Evolutionary conservation across 352 stramenopile genomes (phyloP).

Genomic region (Pythium folliculosum): DNA sequence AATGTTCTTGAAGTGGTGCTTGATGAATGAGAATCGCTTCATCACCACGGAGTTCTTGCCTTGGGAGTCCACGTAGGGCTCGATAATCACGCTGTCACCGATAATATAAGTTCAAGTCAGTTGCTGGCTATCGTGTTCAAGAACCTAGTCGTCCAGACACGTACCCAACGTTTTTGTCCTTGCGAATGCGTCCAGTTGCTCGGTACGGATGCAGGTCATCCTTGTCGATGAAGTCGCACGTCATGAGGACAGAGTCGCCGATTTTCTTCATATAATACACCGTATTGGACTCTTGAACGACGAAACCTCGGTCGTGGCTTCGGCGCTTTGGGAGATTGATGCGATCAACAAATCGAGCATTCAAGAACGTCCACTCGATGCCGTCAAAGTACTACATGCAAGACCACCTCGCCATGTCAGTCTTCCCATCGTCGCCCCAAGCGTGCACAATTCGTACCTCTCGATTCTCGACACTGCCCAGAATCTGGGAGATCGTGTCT

Average conservation of each 20-base stretch:
- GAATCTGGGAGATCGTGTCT: slow-evolving; percentile 51
- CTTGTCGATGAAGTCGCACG: slow-evolving; percentile 49
- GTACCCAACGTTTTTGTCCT: slow-evolving; percentile 59
- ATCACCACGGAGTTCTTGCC: slow-evolving; percentile 52
- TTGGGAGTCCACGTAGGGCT: slow-evolving; percentile 37
- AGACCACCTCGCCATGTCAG: neutral
- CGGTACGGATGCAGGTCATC: slow-evolving; percentile 54
- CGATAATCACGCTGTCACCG: slow-evolving; percentile 25
- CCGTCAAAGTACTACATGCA: slow-evolving; percentile 55
- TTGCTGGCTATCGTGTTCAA: neutral
- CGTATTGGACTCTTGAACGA: slow-evolving; percentile 67
- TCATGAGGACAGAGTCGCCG: slow-evolving; percentile 42
- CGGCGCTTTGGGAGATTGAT: slow-evolving; percentile 49
- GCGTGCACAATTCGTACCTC: slow-evolving; percentile 25
- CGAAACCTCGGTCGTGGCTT: slow-evolving; percentile 38
- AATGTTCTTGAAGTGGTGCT: slow-evolving; percentile 54
- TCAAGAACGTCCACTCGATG: slow-evolving; percentile 51
- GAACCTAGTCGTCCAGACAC: neutral
- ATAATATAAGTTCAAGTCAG: neutral
- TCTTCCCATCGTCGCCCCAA: neutral
- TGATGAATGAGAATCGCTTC: slow-evolving; percentile 72
- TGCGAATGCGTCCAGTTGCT: slow-evolving; percentile 39
- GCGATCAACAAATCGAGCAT: slow-evolving; percentile 62
- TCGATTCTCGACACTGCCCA: slow-evolving; percentile 60
- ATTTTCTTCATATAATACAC: slow-evolving; percentile 59